phyloP scores from a whole-genome alignment of 2,329 filamentous ascomycete genomes.

The Pyrenophora tritici-repentis region DNA sequence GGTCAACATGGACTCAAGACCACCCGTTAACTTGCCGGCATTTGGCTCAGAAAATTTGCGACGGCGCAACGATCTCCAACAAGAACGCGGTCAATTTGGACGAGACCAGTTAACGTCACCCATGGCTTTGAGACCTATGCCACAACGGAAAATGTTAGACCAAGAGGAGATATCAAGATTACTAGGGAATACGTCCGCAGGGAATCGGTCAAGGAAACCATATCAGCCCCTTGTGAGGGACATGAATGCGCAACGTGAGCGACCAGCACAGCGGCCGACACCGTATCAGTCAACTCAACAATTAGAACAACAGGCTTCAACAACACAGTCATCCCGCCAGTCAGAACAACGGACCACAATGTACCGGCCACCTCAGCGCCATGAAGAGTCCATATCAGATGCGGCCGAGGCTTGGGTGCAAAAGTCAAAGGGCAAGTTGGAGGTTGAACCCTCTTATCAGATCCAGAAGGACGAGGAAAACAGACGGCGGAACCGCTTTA shows the following conservation, averaged over 20 bases:
- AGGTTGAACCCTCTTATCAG: slow-evolving; percentile 17
- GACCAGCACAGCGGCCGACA: slow-evolving; percentile 3
- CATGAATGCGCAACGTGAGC: slow-evolving; percentile 24
- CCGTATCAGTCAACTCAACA: too few relatives aligned
- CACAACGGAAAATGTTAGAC: slow-evolving; percentile 29
- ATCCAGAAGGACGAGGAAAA: slow-evolving; percentile 19
- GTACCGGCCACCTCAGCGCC: slow-evolving; percentile 16
- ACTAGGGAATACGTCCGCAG: slow-evolving; percentile 21
- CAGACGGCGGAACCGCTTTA: slow-evolving; percentile 32
- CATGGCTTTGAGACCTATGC: slow-evolving; percentile 9
- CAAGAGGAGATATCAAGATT: slow-evolving; percentile 37
- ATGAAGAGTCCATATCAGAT: slow-evolving; percentile 27
- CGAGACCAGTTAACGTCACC: slow-evolving; percentile 6
- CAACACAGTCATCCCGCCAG: background rate
- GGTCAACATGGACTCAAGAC: slow-evolving; percentile 41
- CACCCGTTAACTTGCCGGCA: slow-evolving; percentile 30
- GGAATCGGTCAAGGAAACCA: slow-evolving; percentile 12
- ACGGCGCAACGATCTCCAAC: slow-evolving; percentile 31
- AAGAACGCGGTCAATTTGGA: slow-evolving; percentile 1
- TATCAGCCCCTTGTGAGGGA: slow-evolving; percentile 34
- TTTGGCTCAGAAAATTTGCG: slow-evolving; percentile 35
- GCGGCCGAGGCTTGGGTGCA: slow-evolving; percentile 36
- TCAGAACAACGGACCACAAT: slow-evolving; percentile 8
- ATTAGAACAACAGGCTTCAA: slow-evolving; percentile 1
- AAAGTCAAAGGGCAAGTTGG: slow-evolving; percentile 20